These are phyloP conservation scores for Apophysomyces elegans DNA, from an alignment of 371 early-diverging fungal species.

Conservation along the genomic window DNA sequence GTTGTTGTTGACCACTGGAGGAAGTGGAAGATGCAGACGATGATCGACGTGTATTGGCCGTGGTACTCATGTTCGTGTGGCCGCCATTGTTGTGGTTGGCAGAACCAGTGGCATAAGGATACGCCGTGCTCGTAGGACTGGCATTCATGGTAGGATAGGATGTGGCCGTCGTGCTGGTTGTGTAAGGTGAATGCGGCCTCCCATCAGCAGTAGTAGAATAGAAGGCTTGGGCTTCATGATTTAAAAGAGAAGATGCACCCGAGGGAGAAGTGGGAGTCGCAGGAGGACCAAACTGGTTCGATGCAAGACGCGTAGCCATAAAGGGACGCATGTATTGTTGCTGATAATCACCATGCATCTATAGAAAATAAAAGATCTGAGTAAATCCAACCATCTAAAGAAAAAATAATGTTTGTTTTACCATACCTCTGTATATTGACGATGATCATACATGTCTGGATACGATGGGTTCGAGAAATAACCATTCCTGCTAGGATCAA, in stretches of 20 bases:
- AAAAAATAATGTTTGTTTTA: neutral
- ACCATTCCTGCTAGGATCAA: neutral
- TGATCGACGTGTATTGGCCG: neutral
- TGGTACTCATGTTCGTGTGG: neutral
- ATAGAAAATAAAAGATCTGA: neutral
- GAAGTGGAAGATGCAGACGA: constrained; percentile 5
- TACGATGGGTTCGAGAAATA: constrained; percentile 4
- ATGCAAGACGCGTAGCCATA: neutral
- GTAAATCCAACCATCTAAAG: too few relatives aligned
- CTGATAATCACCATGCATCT: constrained; percentile 9
- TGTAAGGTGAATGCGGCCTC: neutral
- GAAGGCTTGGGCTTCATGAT: constrained; percentile 1
- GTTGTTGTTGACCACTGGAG: constrained; percentile 20
- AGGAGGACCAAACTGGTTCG: neutral
- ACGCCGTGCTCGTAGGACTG: neutral
- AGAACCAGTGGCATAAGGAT: neutral
- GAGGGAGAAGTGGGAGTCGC: neutral
- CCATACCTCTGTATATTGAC: constrained; percentile 3
- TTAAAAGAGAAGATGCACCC: neutral
- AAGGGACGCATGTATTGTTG: constrained; percentile 4
- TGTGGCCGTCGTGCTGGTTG: neutral
- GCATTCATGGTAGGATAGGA: neutral
- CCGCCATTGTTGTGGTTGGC: too few relatives aligned
- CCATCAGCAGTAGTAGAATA: constrained; percentile 1
- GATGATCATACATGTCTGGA: constrained; percentile 5